These are phyloP conservation scores for Saxispiralis lemnorum DNA, from an alignment of 495 filamentous ascomycete genomes.

Conservation along the genomic window DNA sequence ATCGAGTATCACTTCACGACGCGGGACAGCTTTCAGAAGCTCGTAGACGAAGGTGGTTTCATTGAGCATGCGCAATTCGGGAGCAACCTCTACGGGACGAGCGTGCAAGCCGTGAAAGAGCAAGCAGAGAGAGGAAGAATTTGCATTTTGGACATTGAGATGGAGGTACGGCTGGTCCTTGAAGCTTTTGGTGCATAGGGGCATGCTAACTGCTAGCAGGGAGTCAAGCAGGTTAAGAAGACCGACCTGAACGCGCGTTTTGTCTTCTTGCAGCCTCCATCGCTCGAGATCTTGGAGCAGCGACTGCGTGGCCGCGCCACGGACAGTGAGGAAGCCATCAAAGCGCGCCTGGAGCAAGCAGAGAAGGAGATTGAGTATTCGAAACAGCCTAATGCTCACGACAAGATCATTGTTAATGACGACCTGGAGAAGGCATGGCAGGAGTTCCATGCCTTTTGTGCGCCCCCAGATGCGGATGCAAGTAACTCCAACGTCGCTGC, in stretches of 20 bases:
- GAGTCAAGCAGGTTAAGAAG: conserved; percentile 80
- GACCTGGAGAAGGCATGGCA: conserved; percentile 67
- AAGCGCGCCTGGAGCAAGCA: conserved; percentile 61
- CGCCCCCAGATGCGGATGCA: neutral
- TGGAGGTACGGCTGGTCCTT: conserved; percentile 50
- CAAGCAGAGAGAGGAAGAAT: conserved; percentile 48
- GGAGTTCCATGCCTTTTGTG: conserved; percentile 34
- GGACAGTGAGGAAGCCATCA: conserved; percentile 60
- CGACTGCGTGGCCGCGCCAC: conserved; percentile 69
- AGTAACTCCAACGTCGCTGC: no score
- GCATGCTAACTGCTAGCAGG: conserved; percentile 28
- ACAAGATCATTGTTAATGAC: conserved; percentile 78
- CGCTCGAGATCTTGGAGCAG: conserved; percentile 52
- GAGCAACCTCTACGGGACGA: conserved; percentile 80
- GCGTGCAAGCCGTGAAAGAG: conserved; percentile 54
- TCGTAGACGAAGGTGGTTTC: conserved; percentile 56
- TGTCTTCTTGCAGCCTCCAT: conserved; percentile 70
- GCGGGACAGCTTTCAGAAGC: conserved; percentile 47
- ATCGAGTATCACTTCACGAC: conserved; percentile 67
- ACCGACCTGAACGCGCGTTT: conserved; percentile 59
- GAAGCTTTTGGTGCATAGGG: no score
- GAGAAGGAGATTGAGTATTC: conserved; percentile 68
- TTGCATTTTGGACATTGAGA: conserved; percentile 77
- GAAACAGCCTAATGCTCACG: conserved; percentile 51
- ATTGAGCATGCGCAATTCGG: conserved; percentile 80